Evolutionary conservation across 768 basidiomycete species (phyloP).

Genomic region (Plicaturopsis crispa): DNA sequence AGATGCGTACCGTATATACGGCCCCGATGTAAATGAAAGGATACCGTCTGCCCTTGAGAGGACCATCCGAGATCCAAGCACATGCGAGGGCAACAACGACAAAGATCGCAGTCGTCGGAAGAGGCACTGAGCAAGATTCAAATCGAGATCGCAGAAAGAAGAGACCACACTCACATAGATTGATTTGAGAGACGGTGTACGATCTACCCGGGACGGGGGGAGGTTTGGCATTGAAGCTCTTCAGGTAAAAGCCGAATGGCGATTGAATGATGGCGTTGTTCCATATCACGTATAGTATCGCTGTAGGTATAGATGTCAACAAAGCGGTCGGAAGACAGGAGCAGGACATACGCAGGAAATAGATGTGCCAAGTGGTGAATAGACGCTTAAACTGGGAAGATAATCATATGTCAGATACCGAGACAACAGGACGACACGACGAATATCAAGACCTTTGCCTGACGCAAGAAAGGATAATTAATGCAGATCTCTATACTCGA

Average conservation of each 20-base stretch:
- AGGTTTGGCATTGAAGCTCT: constrained; percentile 13
- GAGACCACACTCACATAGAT: constrained; percentile 6
- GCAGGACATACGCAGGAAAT: no score
- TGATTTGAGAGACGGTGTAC: constrained; percentile 13
- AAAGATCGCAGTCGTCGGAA: constrained; percentile 10
- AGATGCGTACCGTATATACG: no score
- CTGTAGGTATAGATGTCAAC: no score
- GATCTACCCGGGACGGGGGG: constrained; percentile 11
- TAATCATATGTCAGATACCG: no score
- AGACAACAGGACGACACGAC: no score
- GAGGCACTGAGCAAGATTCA: constrained; percentile 6
- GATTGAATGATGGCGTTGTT: constrained; percentile 11
- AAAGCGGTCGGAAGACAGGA: no score
- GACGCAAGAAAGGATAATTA: no score
- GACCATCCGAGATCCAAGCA: constrained; percentile 12
- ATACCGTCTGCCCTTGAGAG: constrained; percentile 6
- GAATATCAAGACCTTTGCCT: no score
- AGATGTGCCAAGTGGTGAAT: constrained; percentile 10
- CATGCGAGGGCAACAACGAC: constrained; percentile 9
- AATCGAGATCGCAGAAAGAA: neutral
- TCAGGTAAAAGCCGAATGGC: constrained; percentile 12
- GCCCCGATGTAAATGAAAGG: neutral
- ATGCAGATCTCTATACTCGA: neutral
- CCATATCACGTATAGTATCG: constrained; percentile 13
- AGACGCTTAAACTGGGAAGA: constrained; percentile 10